Evolutionary conservation across 768 basidiomycete genomes (phyloP), one percentile per base, ranked within the genome.

Genomic region (Amanita jacksonii): DNA sequence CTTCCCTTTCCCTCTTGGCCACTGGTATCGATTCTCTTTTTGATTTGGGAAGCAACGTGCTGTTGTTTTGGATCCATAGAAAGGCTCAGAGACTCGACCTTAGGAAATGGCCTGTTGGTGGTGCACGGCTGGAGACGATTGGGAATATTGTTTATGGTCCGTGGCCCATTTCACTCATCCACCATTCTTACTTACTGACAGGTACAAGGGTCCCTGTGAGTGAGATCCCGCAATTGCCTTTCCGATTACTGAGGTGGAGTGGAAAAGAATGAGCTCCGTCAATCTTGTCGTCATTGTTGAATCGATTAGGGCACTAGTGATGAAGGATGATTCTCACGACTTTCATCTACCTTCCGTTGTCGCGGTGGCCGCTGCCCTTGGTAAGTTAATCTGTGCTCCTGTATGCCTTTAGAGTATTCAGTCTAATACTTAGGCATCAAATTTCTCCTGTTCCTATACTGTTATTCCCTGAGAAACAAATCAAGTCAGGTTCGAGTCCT

Each of bases 401-500:
- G 12, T 12, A 28, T 6, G 27, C 27, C 19, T 39, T 40, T 12
- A 28, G 27, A 40, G 7, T 30, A 3, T 35, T 38, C 40, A 39
- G 35, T 19, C 43, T 43, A 34, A 30, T 20, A 16, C 19, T 33
- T 16, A 91, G 88, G 73, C 39, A 79, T 87, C 50, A 99, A 99
- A 62, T 70, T 90, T 36, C 34, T 81, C 0, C 74, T 99, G 33
- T 98, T 98, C 65, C 28, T 91, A 3, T 96, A 91, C 63, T 92
- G 92, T 60, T 77, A 67, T 54, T 72, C 86, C 3, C 71, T 94
- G 35, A 79, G 88, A 22, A 73, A 72, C 24, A 77, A 76, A 50
- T 91, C 86, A 5, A 92, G 87, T 54, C 96, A 99, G 62, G 94
- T 99, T 2, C 76, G 77, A 36, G 78, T 96, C n/a, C 73, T 96